A percentile compares a stretch with the other conserved stretches of the same genome.
Conservation (phyloP, 2,329 filamentous ascomycete genomes). For the Calonectria pseudoreteaudii region DNA sequence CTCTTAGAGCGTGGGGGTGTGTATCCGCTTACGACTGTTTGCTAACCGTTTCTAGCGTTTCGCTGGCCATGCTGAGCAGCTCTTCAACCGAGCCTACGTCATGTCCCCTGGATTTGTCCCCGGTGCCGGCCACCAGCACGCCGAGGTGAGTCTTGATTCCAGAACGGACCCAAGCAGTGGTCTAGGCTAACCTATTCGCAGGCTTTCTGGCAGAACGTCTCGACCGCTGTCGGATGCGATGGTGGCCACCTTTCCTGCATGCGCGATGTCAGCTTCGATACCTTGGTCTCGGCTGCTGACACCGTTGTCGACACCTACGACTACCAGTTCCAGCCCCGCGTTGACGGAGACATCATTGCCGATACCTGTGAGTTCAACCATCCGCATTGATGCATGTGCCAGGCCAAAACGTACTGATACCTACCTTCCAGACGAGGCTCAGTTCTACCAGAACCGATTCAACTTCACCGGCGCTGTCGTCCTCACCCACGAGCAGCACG, state of each 20-base stretch:
- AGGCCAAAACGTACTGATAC: not conserved
- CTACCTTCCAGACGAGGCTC: not conserved
- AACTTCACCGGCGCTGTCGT: conserved; percentile 7
- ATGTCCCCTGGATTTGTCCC: conserved; percentile 19
- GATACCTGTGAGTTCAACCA: not conserved
- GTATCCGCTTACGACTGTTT: not conserved
- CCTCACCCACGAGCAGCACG: conserved; percentile 12
- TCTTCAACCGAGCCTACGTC: conserved; percentile 14
- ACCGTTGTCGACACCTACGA: not conserved
- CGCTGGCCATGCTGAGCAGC: conserved; percentile 11
- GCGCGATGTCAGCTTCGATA: conserved; percentile 12
- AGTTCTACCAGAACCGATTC: conserved; percentile 20
- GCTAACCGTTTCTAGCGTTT: conserved; percentile 11
- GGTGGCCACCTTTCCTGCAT: conserved; percentile 7
- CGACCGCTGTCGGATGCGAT: not conserved
- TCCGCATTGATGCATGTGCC: not conserved
- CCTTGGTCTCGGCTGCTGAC: not conserved
- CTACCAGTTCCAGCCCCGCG: conserved; percentile 20
- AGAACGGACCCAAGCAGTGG: not conserved
- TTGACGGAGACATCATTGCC: conserved; percentile 7
- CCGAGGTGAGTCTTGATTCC: not conserved
- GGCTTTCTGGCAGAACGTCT: conserved; percentile 19
- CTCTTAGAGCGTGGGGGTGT: not conserved
- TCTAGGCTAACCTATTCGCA: not conserved
- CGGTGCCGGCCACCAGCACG: conserved; percentile 10